phyloP scores from a whole-genome alignment of 2,329 filamentous ascomycete species.

The Botrytis byssoidea region DNA sequence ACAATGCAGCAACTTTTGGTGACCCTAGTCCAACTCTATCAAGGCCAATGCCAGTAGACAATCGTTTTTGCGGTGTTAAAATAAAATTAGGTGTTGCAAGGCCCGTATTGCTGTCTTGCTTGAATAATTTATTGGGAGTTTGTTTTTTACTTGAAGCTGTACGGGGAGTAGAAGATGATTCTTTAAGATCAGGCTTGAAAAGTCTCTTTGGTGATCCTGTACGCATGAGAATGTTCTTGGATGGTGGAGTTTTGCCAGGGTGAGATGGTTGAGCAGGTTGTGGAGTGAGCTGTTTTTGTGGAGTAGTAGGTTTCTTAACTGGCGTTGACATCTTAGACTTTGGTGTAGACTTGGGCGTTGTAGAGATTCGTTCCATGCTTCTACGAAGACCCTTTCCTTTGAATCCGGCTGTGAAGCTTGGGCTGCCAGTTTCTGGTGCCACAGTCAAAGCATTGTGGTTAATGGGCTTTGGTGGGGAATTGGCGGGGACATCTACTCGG shows the following conservation, averaged over 20 bases:
- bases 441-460: conserved; percentile 41
- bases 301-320: conserved; percentile 41
- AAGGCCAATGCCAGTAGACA: conserved; percentile 66
- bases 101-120: conserved; percentile 53
- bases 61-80: conserved; percentile 58
- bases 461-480: conserved; percentile 42
- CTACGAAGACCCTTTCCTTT: conserved; percentile 50
- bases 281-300: conserved; percentile 46
- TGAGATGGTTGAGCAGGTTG: conserved; percentile 46
- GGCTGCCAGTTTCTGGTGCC: conserved; percentile 52
- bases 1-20: conserved; percentile 67
- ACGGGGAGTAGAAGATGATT: conserved; percentile 33
- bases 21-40: conserved; percentile 73
- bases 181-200: conserved; percentile 43
- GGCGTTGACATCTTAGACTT: conserved; percentile 34
- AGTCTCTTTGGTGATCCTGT: conserved; percentile 51
- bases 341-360: conserved; percentile 38
- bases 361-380: conserved; percentile 47
- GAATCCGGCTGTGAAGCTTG: conserved; percentile 51
- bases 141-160: conserved; percentile 41
- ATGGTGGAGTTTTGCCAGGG: conserved; percentile 50
- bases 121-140: conserved; percentile 50
- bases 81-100: conserved; percentile 61
- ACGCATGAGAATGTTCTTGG: conserved; percentile 47
- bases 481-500: conserved; percentile 34